Evolutionary conservation across 768 basidiomycete genomes (phyloP).

Genomic region (Boletus coccyginus): DNA sequence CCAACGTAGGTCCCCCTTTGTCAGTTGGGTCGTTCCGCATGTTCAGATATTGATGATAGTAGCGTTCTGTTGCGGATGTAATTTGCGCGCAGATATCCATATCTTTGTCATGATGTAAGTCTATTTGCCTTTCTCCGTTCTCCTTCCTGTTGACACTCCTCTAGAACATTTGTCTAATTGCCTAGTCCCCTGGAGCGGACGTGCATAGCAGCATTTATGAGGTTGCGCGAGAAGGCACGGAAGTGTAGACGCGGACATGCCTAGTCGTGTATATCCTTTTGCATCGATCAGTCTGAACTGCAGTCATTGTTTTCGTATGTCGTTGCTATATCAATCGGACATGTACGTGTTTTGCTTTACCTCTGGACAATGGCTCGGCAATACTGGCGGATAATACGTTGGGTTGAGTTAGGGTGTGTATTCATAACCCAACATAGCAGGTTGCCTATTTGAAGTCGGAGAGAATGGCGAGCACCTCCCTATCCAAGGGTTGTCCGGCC

Average conservation of each 20-base stretch:
- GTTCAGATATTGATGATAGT: background rate
- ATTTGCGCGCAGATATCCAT: background rate
- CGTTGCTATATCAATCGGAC: background rate
- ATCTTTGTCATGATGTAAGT: slow-evolving; percentile 4
- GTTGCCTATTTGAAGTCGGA: slow-evolving; percentile 9
- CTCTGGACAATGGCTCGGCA: background rate
- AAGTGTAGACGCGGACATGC: slow-evolving; percentile 1
- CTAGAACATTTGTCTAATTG: slow-evolving; percentile 2
- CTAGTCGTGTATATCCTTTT: slow-evolving; percentile 1
- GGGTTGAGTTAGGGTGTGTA: background rate
- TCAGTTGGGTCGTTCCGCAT: background rate
- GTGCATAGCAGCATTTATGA: background rate
- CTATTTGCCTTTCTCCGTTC: background rate
- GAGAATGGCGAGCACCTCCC: slow-evolving; percentile 8
- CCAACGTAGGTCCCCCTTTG: slow-evolving; percentile 5
- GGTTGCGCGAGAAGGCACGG: background rate
- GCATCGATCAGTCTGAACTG: background rate
- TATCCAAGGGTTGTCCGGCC: background rate
- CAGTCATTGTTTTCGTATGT: background rate
- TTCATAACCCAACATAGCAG: background rate
- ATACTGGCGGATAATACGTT: background rate
- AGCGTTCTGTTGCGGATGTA: background rate
- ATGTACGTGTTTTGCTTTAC: background rate
- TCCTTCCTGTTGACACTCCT: background rate
- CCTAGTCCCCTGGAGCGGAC: background rate